Evolutionary conservation across 139 green algal genomes (phyloP).

Genomic region (Micromonas pusilla): DNA sequence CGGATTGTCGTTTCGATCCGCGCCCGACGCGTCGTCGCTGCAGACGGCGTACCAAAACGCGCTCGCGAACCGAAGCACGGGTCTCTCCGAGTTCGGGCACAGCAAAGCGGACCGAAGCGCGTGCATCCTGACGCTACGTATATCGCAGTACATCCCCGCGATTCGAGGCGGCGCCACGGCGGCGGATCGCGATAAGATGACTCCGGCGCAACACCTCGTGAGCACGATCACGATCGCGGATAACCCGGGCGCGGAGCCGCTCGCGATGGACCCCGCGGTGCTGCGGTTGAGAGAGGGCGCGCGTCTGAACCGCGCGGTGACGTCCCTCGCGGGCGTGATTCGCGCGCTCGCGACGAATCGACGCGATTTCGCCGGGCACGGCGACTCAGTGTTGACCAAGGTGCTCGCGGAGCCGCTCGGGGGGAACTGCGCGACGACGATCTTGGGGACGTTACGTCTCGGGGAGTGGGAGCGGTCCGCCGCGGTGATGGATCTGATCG

Average conservation of each 20-base stretch:
- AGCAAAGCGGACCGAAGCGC: constrained; percentile 49
- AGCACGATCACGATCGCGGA: constrained; percentile 54
- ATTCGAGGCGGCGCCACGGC: neutral
- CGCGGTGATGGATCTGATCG: constrained; percentile 46
- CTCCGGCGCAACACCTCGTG: constrained; percentile 37
- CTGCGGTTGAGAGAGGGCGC: constrained; percentile 51
- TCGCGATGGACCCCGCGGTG: constrained; percentile 61
- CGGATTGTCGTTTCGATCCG: constrained; percentile 34
- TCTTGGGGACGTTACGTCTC: constrained; percentile 47
- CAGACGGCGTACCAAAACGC: constrained; percentile 37
- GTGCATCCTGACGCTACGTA: constrained; percentile 47
- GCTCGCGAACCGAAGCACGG: neutral
- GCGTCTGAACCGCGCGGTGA: constrained; percentile 43
- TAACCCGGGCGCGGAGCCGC: constrained; percentile 54
- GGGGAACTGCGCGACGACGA: constrained; percentile 50
- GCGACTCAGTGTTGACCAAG: constrained; percentile 45
- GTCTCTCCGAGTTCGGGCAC: constrained; percentile 48
- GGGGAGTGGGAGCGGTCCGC: constrained; percentile 44
- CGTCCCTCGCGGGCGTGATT: constrained; percentile 36
- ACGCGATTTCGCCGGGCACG: constrained; percentile 41
- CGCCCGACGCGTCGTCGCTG: constrained; percentile 43
- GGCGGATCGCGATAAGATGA: no score
- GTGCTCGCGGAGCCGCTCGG: constrained; percentile 55
- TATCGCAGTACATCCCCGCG: constrained; percentile 52
- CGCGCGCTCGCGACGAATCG: neutral